Conservation (phyloP, 257 asterid genomes). For the Salvia hispanica region DNA sequence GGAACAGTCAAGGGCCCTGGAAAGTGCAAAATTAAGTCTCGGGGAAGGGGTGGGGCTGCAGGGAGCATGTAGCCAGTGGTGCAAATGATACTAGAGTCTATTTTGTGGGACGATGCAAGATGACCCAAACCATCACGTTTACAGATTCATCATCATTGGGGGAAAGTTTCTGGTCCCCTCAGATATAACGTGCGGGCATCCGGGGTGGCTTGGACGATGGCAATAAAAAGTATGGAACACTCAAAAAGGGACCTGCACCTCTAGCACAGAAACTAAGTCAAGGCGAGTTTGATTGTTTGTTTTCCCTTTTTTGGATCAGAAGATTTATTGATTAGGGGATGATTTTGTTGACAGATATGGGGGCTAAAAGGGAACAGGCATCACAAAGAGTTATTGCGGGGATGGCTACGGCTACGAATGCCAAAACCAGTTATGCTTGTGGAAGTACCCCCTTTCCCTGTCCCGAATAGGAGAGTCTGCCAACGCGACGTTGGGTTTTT, state of each 20-base stretch:
- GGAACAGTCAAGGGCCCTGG: slow-evolving; percentile 40
- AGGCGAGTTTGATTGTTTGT: slow-evolving; percentile 40
- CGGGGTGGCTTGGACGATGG: slow-evolving; percentile 76
- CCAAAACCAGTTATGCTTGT: slow-evolving; percentile 53
- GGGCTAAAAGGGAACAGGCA: slow-evolving; percentile 77
- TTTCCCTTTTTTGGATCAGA: not conserved
- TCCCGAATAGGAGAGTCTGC: slow-evolving; percentile 46
- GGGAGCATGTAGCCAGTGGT: slow-evolving; percentile 70
- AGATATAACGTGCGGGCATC: slow-evolving; percentile 64
- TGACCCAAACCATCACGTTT: slow-evolving; percentile 47
- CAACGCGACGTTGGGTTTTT: slow-evolving; percentile 47
- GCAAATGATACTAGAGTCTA: slow-evolving; percentile 62
- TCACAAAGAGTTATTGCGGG: slow-evolving; percentile 71
- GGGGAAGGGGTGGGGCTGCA: slow-evolving; percentile 72
- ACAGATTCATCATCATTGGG: slow-evolving; percentile 51
- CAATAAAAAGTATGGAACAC: slow-evolving; percentile 67
- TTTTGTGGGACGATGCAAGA: slow-evolving; percentile 65
- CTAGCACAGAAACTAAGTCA: slow-evolving; percentile 52
- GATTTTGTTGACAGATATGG: slow-evolving; percentile 45
- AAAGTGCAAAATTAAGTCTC: slow-evolving; percentile 62
- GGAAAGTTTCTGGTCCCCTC: slow-evolving; percentile 93
- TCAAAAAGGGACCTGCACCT: slow-evolving; percentile 59
- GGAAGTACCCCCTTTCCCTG: slow-evolving; percentile 91
- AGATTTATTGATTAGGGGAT: not conserved
- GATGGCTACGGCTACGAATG: slow-evolving; percentile 57